Conservation (phyloP, 331 rosid species). For the Pyrus hybrid region DNA sequence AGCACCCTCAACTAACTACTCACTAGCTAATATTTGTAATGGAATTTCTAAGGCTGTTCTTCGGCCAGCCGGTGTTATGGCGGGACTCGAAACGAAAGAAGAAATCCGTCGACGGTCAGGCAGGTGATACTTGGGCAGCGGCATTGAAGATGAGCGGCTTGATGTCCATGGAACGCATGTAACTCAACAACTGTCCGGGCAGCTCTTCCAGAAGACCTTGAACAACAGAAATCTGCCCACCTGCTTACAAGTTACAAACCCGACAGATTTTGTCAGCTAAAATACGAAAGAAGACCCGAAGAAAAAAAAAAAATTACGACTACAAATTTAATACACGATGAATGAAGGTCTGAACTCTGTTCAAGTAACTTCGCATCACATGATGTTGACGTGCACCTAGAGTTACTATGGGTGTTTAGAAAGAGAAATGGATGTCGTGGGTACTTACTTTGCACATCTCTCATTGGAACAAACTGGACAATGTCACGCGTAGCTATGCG, state of each 20-base stretch:
- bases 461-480: no score
- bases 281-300: not conserved
- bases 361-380: no score
- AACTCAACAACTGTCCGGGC: conserved; percentile 67
- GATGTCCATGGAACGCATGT: conserved; percentile 54
- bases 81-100: not conserved
- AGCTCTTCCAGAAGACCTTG: no score
- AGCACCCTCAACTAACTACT: no score
- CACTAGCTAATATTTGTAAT: no score
- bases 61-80: not conserved
- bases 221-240: conserved; percentile 50
- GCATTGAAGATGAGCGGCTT: conserved; percentile 26
- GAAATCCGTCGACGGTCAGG: not conserved
- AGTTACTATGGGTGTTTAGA: no score
- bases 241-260: conserved; percentile 18
- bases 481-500: no score
- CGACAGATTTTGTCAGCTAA: not conserved
- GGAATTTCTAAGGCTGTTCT: rapidly evolving
- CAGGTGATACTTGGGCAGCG: no score
- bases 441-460: no score
- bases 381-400: no score
- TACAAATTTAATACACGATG: not conserved
- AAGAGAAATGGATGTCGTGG: no score
- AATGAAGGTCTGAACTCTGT: no score
- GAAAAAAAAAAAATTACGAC: not conserved